Evolutionary conservation across 768 basidiomycete genomes (phyloP), one percentile per base, ranked within the genome.

Genomic region (Podaxis sp.): DNA sequence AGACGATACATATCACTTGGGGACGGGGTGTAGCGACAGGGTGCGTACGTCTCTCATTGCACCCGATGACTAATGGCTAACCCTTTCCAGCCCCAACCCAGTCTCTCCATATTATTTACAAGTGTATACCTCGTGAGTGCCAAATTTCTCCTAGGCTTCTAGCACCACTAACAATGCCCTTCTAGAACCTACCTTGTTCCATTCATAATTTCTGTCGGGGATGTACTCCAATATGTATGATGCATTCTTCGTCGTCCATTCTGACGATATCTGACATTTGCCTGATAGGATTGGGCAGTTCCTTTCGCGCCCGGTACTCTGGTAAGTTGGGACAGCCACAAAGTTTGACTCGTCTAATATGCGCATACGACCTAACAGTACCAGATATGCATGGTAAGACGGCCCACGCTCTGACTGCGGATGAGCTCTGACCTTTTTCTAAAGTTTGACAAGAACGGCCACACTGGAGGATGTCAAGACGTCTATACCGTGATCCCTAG

Each of bases 321-420:
- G 71, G 84, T 84, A 60, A 65, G 76, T 68, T 50, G 2, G 24
- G 22, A 50, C 3, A 50, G 22, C 20, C 36, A 28, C 4, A 11
- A 37, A 24, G 51, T 40, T 24, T 41, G 5, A 13, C 33, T 56
- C 20, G 44, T 41, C 51, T 56, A 40, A 44, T 22, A 17, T 46
- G 51, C 48, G 63, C 4, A 56, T 37, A 2, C 56, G 56, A 41
- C 40, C 44, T 33, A 46, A 52, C 68, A 85, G 82, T 88, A 86
- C 70, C 85, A 87, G 76, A 84, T 86, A 67, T 88, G 87, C 76
- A 87, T 88, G 86, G 85, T 86, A 46, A 56, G 76, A 53, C 26
- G n/a, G 20, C 40, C 40, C 41, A 15, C 37, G 28, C 12, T 48
- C 56, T 46, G 20, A n/a, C 36, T 36, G 50, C 6, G 15, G 22